Evolutionary conservation across 805 yeast species (phyloP).

Genomic region (Candida argentea): DNA sequence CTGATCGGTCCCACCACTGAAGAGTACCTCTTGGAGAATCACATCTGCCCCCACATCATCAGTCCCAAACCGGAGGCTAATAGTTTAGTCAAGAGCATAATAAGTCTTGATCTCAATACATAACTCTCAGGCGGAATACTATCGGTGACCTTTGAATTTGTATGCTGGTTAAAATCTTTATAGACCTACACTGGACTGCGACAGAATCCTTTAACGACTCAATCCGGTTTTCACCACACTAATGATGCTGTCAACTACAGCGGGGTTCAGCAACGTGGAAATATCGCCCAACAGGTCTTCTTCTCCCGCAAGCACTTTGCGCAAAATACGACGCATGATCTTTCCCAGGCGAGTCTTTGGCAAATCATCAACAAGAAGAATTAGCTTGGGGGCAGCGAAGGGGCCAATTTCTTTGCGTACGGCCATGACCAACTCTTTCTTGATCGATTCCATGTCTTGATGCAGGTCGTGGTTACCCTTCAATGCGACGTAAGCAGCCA

Average conservation of each 20-base stretch:
- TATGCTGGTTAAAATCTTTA: background rate
- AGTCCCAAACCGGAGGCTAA: constrained; percentile 66
- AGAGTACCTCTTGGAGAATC: constrained; percentile 41
- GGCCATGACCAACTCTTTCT: constrained; percentile 70
- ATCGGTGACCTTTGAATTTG: no score
- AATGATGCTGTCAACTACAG: constrained; percentile 69
- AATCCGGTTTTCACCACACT: constrained; percentile 43
- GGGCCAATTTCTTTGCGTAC: constrained; percentile 91
- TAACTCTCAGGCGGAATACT: no score
- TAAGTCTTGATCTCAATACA: no score
- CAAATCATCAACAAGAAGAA: constrained; percentile 76
- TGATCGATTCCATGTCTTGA: constrained; percentile 42
- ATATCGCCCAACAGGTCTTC: constrained; percentile 89
- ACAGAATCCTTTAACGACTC: background rate
- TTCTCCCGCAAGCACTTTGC: constrained; percentile 88
- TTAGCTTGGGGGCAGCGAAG: constrained; percentile 91
- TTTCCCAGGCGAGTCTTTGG: constrained; percentile 99
- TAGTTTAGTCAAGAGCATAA: constrained; percentile 42
- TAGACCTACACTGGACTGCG: background rate
- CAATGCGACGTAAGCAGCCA: constrained; percentile 86
- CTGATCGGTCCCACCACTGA: constrained; percentile 93
- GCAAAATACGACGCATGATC: constrained; percentile 94
- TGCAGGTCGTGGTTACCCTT: constrained; percentile 36
- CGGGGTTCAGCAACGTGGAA: constrained; percentile 82
- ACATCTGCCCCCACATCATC: constrained; percentile 50